These are phyloP conservation scores for Athelia psychrophila DNA, from an alignment of 1,284 basidiomycete species.

Conservation along the genomic window DNA sequence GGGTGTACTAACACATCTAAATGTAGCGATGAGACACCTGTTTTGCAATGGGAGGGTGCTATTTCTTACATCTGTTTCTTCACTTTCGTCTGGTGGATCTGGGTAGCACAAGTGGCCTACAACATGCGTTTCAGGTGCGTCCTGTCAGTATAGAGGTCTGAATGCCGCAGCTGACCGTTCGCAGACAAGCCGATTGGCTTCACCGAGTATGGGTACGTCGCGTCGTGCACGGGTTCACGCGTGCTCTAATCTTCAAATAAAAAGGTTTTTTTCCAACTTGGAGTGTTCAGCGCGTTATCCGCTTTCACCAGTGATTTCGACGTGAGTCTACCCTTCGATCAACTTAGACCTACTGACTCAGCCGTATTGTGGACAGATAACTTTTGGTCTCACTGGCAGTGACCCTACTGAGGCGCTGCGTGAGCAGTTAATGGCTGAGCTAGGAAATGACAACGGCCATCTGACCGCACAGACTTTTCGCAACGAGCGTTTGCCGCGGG, in stretches of 20 bases:
- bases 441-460: background rate
- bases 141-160: too few relatives aligned
- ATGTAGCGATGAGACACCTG: constrained; percentile 1
- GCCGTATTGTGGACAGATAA: background rate
- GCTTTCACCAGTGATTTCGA: background rate
- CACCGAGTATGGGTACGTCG: background rate
- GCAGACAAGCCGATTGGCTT: constrained; percentile 1
- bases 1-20: background rate
- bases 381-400: background rate
- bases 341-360: too few relatives aligned
- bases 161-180: background rate
- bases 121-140: background rate
- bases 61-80: background rate
- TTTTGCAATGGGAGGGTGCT: background rate
- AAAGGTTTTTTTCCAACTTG: background rate
- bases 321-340: background rate
- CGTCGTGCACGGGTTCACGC: too few relatives aligned
- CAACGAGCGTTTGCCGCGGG: background rate
- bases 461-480: background rate
- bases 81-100: constrained; percentile 1
- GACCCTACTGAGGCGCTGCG: background rate
- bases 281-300: background rate
- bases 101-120: background rate
- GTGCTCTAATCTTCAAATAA: background rate
- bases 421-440: background rate